Evolutionary conservation across 2,329 filamentous ascomycete genomes (phyloP).

Genomic region (Penicillium sp.): DNA sequence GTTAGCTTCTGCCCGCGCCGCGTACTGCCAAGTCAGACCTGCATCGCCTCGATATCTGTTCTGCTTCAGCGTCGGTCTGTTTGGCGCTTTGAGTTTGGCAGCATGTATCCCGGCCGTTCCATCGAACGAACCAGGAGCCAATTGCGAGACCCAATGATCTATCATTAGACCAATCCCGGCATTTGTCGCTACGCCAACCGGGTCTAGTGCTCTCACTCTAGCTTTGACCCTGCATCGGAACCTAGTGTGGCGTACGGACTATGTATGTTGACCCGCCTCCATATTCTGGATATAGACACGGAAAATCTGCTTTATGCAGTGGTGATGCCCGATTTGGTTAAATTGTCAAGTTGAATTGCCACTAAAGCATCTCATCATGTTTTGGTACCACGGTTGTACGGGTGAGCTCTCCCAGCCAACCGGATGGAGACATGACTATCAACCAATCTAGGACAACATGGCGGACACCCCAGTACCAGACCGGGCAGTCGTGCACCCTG

Average conservation of each 20-base stretch:
- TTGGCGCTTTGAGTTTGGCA: conserved; percentile 13
- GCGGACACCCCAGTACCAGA: not conserved
- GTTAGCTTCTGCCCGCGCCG: conserved; percentile 4
- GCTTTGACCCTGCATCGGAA: conserved; percentile 12
- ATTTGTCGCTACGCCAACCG: conserved; percentile 19
- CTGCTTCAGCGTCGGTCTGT: conserved; percentile 11
- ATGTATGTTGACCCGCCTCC: too few relatives aligned
- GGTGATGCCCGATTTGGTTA: conserved; percentile 9
- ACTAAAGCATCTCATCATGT: conserved; percentile 6
- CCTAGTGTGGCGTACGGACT: too few relatives aligned
- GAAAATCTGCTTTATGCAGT: conserved; percentile 8
- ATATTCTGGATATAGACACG: conserved; percentile 8
- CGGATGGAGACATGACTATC: too few relatives aligned
- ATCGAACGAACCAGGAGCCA: conserved; percentile 8
- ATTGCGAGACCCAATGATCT: conserved; percentile 2
- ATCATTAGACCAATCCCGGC: conserved; percentile 12
- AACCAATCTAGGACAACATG: not conserved
- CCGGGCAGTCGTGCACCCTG: not conserved
- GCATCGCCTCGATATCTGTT: conserved; percentile 14
- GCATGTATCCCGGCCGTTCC: conserved; percentile 5
- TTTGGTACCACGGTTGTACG: conserved; percentile 10
- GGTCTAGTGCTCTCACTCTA: conserved; percentile 10
- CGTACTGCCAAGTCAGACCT: conserved; percentile 14
- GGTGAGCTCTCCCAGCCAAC: conserved; percentile 5
- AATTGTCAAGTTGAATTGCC: conserved; percentile 10